A percentile compares a stretch with the other conserved stretches of the same genome.
phyloP scores from a whole-genome alignment of 2,329 filamentous ascomycete genomes.

The Xylogone sp. region DNA sequence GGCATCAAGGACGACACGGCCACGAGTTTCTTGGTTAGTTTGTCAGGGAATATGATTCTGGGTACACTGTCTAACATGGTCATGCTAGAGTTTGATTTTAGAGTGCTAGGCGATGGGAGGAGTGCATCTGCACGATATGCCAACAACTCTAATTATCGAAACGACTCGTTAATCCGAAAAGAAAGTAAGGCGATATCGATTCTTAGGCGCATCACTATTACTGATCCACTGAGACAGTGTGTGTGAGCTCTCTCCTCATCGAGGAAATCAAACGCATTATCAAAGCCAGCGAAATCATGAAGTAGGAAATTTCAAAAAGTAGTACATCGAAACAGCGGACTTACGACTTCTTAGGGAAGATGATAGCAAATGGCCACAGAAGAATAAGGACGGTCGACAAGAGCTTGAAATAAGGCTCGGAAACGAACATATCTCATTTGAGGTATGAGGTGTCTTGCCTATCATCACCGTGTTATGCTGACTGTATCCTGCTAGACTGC shows the following conservation, averaged over 20 bases:
- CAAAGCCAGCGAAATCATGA: slow-evolving; percentile 94
- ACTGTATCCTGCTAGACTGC: slow-evolving; percentile 62
- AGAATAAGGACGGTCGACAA: slow-evolving; percentile 97
- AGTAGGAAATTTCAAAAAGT: slow-evolving; percentile 51
- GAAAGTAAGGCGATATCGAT: slow-evolving; percentile 67
- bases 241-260: slow-evolving; percentile 84
- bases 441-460: slow-evolving; percentile 51
- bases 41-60: slow-evolving; percentile 10
- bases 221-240: slow-evolving; percentile 61
- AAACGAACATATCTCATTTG: slow-evolving; percentile 95
- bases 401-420: slow-evolving; percentile 93
- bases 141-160: slow-evolving; percentile 99
- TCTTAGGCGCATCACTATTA: slow-evolving; percentile 5
- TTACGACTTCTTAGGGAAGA: slow-evolving; percentile 68
- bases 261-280: slow-evolving; percentile 97
- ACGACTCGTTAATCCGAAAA: slow-evolving; percentile 98
- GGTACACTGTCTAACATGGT: neutral
- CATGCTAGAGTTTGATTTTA: slow-evolving; percentile 90
- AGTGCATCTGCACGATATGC: slow-evolving; percentile 95
- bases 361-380: slow-evolving; percentile 96
- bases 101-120: slow-evolving; percentile 85
- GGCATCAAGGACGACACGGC: slow-evolving; percentile 94
- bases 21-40: slow-evolving; percentile 89
- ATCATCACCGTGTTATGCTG: neutral
- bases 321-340: slow-evolving; percentile 5